Evolutionary conservation across 2,329 filamentous ascomycete species (phyloP).

Genomic region (Diaporthe vexans): DNA sequence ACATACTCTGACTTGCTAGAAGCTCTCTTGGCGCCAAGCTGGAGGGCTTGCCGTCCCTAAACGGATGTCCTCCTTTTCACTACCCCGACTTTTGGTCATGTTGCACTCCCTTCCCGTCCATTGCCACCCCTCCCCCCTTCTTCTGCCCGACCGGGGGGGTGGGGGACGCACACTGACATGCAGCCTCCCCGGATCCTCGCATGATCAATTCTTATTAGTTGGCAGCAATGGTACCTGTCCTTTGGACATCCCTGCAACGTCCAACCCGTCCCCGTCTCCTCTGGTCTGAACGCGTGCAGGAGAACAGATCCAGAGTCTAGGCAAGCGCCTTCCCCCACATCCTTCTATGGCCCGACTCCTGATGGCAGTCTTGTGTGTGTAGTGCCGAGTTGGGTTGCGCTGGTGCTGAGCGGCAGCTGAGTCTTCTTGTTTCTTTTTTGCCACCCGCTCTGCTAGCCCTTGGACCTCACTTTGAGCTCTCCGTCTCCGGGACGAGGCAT

Average conservation of each 20-base stretch:
- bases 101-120: slow-evolving; percentile 29
- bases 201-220: slow-evolving; percentile 31
- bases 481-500: slow-evolving; percentile 19
- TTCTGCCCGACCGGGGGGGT: background rate
- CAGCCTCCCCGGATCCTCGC: slow-evolving; percentile 33
- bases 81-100: slow-evolving; percentile 28
- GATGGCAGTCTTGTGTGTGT: background rate
- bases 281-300: slow-evolving; percentile 18
- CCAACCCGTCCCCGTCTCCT: slow-evolving; percentile 17
- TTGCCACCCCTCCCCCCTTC: background rate
- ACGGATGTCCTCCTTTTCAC: background rate
- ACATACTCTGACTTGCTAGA: too few species aligned
- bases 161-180: slow-evolving; percentile 31
- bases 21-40: too few species aligned
- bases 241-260: slow-evolving; percentile 12
- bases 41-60: too few species aligned
- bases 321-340: slow-evolving; percentile 14
- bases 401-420: slow-evolving; percentile 14
- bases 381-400: background rate
- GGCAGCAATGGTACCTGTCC: slow-evolving; percentile 21
- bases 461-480: background rate
- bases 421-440: slow-evolving; percentile 3
- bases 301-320: background rate
- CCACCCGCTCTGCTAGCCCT: slow-evolving; percentile 1
- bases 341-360: background rate